These are phyloP conservation scores for Amborella trichopoda DNA, from an alignment of 164 flowering plant genomes.

Conservation along the genomic window DNA sequence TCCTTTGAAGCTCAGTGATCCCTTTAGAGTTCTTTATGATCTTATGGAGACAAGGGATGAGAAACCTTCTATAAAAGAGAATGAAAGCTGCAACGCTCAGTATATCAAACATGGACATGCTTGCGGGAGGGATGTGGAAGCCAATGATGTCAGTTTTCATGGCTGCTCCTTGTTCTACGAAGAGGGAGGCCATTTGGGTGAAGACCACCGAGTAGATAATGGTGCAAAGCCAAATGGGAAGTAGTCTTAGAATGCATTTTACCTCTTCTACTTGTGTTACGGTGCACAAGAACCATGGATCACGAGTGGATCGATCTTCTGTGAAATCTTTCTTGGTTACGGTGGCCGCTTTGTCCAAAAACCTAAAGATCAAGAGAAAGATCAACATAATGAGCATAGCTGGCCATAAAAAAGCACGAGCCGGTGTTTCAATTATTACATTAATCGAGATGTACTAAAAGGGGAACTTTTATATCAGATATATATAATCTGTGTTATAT, in stretches of 20 bases:
- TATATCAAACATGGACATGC: slow-evolving; percentile 97
- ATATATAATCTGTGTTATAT: no score
- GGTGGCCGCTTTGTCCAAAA: slow-evolving; percentile 71
- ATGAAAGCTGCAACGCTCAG: slow-evolving; percentile 72
- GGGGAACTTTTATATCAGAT: no score
- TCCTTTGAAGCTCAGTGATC: slow-evolving; percentile 74
- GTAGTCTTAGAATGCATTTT: slow-evolving; percentile 73
- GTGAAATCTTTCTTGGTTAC: slow-evolving; percentile 35
- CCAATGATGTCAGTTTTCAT: slow-evolving; percentile 51
- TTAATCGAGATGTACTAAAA: no score
- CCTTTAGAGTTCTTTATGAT: slow-evolving; percentile 35
- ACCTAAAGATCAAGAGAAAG: slow-evolving; percentile 23
- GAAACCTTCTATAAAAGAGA: slow-evolving; percentile 49
- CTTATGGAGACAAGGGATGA: slow-evolving; percentile 48
- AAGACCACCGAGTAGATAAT: slow-evolving; percentile 84
- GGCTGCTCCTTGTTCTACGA: slow-evolving; percentile 90
- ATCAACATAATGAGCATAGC: no score
- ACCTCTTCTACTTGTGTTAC: slow-evolving; percentile 89
- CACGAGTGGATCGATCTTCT: slow-evolving; percentile 11
- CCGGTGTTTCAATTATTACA: no score
- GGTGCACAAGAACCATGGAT: slow-evolving; percentile 73
- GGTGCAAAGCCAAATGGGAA: slow-evolving; percentile 94
- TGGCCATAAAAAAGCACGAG: no score
- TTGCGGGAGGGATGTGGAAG: slow-evolving; percentile 74
- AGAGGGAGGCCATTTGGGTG: slow-evolving; percentile 93